Base-by-base conservation (phyloP, 129 eudicot species). In the Escallonia rubra region DNA sequence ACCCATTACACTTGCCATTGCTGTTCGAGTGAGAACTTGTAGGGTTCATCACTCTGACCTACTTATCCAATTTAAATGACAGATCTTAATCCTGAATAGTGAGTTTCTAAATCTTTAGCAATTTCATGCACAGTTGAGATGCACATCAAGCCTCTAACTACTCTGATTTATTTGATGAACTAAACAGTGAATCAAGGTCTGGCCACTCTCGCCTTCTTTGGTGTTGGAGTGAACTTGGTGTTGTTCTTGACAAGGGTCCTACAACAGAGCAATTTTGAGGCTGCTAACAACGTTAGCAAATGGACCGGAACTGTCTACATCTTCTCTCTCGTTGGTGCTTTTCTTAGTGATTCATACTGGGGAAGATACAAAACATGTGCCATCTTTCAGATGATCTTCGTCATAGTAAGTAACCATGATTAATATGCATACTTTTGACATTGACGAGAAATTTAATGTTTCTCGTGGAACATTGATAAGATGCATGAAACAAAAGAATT, bases 301-400 rank as follows among this genome's bases (percentile, higher is more conserved):
- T 92, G 98, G 98, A 93, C 98, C 7, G 98, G 96, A 72, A 93
- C 98, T 1, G 98, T 93, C 65, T 89, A 93, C 70, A 89, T 89
- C 55, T 93, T 86, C 90, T 93, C 98, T 10, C 98, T 93, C 4
- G 96, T 93, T 7, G 98, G 98, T 5, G 98, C 98, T 48, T 93
- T 93, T 65, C 95, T 93, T 23, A 93, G 98, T 38, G 98, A 93
- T 82, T 86, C 96, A 3, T 89, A 89, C 41, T 93, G 98, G 98
- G 98, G 98, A 61, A 74, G 98, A 82, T 93, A 64, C 85, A 89
- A 82, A 81, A 93, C 98, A 53, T 93, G 98, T 74, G 98, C 95
- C 74, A 79, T 93, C 74, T 93, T 93, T 69, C 98, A 89, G 66
- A 75, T 69, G 76, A 89, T 89, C 63, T 93, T 89, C 59, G 90